Evolutionary conservation across 768 basidiomycete species (phyloP).

Genomic region (Neoboletus magnificus): DNA sequence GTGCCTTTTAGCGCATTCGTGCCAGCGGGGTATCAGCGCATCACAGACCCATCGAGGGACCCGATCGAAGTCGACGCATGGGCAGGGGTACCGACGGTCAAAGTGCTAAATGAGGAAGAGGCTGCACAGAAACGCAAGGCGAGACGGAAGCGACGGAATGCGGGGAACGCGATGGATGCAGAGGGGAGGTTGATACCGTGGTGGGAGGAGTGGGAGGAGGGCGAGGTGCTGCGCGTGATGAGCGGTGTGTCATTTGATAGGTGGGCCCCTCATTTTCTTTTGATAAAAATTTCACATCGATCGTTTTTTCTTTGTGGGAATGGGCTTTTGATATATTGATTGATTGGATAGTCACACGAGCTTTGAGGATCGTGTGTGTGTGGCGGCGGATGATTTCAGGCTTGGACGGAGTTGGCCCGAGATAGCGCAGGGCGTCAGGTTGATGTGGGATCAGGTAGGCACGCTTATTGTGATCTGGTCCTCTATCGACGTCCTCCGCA

Average conservation of each 20-base stretch:
- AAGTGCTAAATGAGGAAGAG: constrained; percentile 25
- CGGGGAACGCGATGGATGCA: constrained; percentile 20
- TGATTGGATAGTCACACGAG: constrained; percentile 2
- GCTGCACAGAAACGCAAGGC: constrained; percentile 13
- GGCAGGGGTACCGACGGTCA: constrained; percentile 24
- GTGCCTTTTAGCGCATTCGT: constrained; percentile 43
- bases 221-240: constrained; percentile 20
- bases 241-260: constrained; percentile 25
- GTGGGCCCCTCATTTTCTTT: constrained; percentile 9
- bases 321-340: neutral
- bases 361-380: constrained; percentile 22
- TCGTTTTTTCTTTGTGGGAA: neutral
- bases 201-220: constrained; percentile 34
- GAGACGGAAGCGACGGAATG: constrained; percentile 10
- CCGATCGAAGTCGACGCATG: constrained; percentile 27
- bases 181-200: constrained; percentile 25
- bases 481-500: constrained; percentile 5
- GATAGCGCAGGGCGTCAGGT: constrained; percentile 25
- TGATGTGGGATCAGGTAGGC: constrained; percentile 32
- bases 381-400: constrained; percentile 32
- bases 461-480: neutral
- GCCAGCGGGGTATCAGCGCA: constrained; percentile 21
- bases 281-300: too few species aligned
- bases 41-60: constrained; percentile 6
- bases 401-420: constrained; percentile 32